Base-by-base conservation (phyloP, 768 basidiomycete genomes). In the Daedaleopsis nitida region DNA sequence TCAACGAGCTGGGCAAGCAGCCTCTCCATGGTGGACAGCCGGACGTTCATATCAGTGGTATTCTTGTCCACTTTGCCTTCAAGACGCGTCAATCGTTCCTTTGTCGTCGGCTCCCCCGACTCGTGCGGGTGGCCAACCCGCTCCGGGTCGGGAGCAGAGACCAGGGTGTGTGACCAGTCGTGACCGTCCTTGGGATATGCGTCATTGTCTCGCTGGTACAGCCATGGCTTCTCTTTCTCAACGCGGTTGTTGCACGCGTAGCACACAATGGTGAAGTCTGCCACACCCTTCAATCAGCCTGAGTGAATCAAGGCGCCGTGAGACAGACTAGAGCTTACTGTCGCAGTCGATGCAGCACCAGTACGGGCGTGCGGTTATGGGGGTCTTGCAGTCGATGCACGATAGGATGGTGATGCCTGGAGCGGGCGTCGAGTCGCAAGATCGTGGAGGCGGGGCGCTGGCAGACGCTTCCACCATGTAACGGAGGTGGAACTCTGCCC, bases 311-410 rank as follows among this genome's bases (percentile, higher is more conserved):
- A 11, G 12, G 9, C 38, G 14, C n/a, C 44, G n/a, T n/a, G 23
- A 43, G 38, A 23, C 24, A 35, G 21, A 34, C 34, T 19, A 21
- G 13, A 2, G 19, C 55, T 35, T 19, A 23, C 55, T 32, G 19
- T 56, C 44, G 32, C 55, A 56, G 8, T 45, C 44, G 7, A 56
- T 16, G 13, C 55, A 56, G 34, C 55, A 56, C 55, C 55, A 56
- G 32, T 47, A 35, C 3, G 44, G 44, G 2, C 10, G 17, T 9
- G 27, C 8, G 17, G 32, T 21, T 34, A 56, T 21, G 9, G 44
- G 12, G 5, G 16, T 1, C 32, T 37, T 17, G 44, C 55, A 56
- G 1, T 45, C 44, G 3, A n/a, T 45, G 44, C 55, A 56, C 3
- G n/a, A 10, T 17, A 45, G 44, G 21, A 17, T 21, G 17, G 17